Percentiles rank a stretch among this genome's conserved stretches.
Evolutionary conservation across 345 rosid genomes (phyloP).

Genomic region (Camelina sativa): DNA sequence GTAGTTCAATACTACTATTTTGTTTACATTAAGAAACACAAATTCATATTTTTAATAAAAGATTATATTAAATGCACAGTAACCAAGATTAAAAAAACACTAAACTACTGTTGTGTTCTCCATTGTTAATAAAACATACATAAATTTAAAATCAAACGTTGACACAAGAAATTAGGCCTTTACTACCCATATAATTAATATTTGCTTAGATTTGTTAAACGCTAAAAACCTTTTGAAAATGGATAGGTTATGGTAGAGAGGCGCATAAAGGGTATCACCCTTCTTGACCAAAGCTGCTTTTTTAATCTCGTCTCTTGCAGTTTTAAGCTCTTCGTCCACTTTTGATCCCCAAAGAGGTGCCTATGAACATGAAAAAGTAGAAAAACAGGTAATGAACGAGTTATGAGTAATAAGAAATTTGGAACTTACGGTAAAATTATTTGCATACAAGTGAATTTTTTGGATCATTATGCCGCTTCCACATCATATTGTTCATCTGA

Average conservation of each 20-base stretch:
- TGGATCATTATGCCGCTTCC: constrained; percentile 49
- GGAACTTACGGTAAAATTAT: constrained; percentile 20
- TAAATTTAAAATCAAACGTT: too few relatives aligned
- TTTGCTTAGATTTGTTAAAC: background rate
- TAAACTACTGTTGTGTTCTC: background rate
- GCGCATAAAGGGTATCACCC: constrained; percentile 57
- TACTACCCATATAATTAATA: background rate
- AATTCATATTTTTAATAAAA: background rate
- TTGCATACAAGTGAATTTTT: constrained; percentile 52
- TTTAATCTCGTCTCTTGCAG: constrained; percentile 59
- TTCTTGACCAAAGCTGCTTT: constrained; percentile 49
- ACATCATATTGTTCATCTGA: constrained; percentile 65
- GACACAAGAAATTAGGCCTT: background rate
- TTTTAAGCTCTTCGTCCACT: constrained; percentile 57
- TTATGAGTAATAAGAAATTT: constrained; percentile 5
- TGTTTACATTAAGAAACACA: background rate
- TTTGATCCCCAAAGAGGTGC: constrained; percentile 62
- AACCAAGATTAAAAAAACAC: background rate
- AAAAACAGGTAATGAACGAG: constrained; percentile 24
- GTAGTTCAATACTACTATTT: too few relatives aligned
- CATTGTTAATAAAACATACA: background rate
- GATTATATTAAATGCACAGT: too few relatives aligned
- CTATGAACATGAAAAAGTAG: constrained; percentile 44
- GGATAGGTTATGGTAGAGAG: constrained; percentile 70
- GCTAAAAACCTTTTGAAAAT: constrained; percentile 65